These are phyloP conservation scores for Blepharisma japonicum DNA, from an alignment of 73 alveolate genomes.

Conservation along the genomic window DNA sequence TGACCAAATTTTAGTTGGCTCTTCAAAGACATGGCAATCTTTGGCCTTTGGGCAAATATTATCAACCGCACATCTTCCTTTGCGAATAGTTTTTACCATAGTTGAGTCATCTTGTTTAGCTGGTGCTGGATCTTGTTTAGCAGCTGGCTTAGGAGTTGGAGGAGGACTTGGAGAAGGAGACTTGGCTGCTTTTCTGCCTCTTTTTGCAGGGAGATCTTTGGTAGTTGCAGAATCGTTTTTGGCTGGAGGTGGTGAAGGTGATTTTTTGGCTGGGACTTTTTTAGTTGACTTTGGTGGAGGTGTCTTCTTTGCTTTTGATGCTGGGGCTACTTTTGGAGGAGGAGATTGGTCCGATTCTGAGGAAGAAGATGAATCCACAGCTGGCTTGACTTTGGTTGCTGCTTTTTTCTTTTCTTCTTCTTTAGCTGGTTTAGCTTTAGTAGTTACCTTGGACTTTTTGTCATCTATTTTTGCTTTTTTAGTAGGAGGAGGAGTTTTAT, in stretches of 20 bases:
- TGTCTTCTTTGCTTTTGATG: neutral
- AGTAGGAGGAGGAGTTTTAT: neutral
- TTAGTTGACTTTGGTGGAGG: neutral
- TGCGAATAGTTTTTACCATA: conserved; percentile 11
- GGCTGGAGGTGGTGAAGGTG: conserved; percentile 6
- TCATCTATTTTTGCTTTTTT: neutral
- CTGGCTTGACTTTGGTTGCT: neutral
- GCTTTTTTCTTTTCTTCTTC: neutral
- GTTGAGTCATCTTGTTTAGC: neutral
- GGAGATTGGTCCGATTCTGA: neutral
- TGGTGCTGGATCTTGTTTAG: neutral
- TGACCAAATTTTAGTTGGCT: conserved; percentile 14
- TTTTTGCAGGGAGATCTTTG: neutral
- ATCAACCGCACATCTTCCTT: conserved; percentile 25
- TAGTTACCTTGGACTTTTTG: neutral
- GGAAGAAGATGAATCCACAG: neutral
- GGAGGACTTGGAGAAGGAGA: conserved; percentile 9
- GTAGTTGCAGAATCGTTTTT: neutral
- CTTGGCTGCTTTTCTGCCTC: neutral
- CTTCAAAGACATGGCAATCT: conserved; percentile 25
- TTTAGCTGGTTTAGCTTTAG: neutral
- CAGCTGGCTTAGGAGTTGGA: neutral
- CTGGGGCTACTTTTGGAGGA: neutral
- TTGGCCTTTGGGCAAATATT: neutral
- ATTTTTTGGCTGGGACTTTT: neutral